phyloP scores from a whole-genome alignment of 2,329 filamentous ascomycete species.

The Phialophora chinensis region DNA sequence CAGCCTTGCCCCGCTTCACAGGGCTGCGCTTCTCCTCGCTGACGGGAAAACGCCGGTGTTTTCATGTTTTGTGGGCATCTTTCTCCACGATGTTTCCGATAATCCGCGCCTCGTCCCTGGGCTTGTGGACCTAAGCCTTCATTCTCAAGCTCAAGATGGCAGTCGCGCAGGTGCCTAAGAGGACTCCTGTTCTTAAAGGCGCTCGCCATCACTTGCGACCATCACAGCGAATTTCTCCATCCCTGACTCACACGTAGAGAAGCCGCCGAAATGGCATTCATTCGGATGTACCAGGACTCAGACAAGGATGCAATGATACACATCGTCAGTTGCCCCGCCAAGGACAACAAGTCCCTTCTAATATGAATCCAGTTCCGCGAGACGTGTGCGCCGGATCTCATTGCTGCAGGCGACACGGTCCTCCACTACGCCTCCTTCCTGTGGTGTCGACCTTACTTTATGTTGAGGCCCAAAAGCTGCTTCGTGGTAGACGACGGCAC shows the following conservation, averaged over 20 bases:
- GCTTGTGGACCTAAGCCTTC: neutral
- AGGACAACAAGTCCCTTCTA: neutral
- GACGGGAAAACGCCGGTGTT: conserved; percentile 1
- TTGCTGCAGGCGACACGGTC: conserved; percentile 25
- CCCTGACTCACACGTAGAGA: neutral
- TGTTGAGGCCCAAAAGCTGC: conserved; percentile 31
- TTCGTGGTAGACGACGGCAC: conserved; percentile 37
- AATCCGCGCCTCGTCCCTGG: conserved; percentile 5
- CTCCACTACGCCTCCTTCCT: conserved; percentile 34
- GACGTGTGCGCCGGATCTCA: conserved; percentile 34
- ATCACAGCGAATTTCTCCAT: neutral
- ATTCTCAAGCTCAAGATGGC: neutral
- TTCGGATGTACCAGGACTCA: conserved; percentile 30
- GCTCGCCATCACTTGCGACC: neutral
- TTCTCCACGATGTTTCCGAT: neutral
- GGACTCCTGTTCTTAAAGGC: neutral
- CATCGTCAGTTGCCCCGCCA: conserved; percentile 23
- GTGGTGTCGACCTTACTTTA: conserved; percentile 37
- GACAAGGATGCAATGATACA: conserved; percentile 36
- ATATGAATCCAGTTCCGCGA: conserved; percentile 32
- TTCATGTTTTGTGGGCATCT: neutral
- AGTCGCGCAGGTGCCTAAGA: neutral
- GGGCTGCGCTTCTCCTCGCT: neutral
- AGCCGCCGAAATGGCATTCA: conserved; percentile 31
- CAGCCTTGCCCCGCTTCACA: conserved; percentile 3